Evolutionary conservation across 2,329 filamentous ascomycete species (phyloP).

Genomic region (Gaeumannomyces tritici): DNA sequence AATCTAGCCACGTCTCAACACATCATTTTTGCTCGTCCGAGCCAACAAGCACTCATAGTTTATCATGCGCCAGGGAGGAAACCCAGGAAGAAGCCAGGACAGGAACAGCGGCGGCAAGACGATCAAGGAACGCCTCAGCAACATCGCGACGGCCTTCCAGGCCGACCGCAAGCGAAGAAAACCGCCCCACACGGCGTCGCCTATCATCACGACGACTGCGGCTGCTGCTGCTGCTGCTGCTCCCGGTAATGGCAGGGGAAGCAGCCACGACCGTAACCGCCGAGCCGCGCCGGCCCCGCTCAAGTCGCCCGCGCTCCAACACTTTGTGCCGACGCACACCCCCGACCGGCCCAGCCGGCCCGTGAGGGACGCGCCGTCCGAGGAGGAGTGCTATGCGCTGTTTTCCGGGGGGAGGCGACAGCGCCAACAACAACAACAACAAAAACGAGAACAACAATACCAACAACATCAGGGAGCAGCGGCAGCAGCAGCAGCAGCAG

Average conservation of each 20-base stretch:
- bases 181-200: neutral
- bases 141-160: neutral
- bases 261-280: neutral
- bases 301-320: neutral
- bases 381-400: slow-evolving; percentile 16
- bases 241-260: neutral
- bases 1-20: neutral
- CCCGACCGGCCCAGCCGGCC: slow-evolving; percentile 16
- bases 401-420: slow-evolving; percentile 1
- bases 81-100: neutral
- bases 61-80: neutral
- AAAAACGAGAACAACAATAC: no score
- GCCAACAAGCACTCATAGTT: neutral
- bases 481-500: neutral
- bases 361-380: slow-evolving; percentile 14
- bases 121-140: neutral
- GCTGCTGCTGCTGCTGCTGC: no score
- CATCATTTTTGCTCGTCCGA: neutral
- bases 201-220: no score
- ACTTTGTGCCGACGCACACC: slow-evolving; percentile 9
- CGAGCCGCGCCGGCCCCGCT: neutral
- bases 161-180: neutral
- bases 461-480: no score
- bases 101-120: no score
- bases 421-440: no score